Base-by-base conservation (phyloP, 148 eudicot genomes). In the Suaeda aralocaspica region DNA sequence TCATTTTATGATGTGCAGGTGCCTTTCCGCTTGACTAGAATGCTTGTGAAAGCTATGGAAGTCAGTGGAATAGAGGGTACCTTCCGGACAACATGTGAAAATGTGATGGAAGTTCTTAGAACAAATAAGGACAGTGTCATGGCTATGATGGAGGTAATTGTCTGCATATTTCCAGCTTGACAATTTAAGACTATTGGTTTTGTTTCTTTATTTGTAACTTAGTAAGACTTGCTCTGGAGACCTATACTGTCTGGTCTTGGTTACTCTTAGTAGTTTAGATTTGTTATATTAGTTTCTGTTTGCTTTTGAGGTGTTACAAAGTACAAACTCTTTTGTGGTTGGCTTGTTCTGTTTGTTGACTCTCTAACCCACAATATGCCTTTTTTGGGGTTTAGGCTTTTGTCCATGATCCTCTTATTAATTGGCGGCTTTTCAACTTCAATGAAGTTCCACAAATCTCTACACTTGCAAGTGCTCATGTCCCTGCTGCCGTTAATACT, bases 31-130 rank as follows among this genome's bases (percentile, higher is more conserved):
- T 82, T 95, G 74, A 95, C 97, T 42, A 85, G 99, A 84, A 95
- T 95, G 99, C 99, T 95, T 78, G 92, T 91, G 71, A 95, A 95
- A 82, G 99, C 99, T 75, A 95, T 95, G 99, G 97, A 91, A 77
- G 99, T 95, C 65, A 91, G 99, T 72, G 99, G 97, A 53, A 86
- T 95, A 46, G 99, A 95, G 78, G 99, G 99, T 59, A 91, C 89
- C 78, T 95, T 95, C 78, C 99, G 93, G 34, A 91, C 93, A 49
- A 95, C 99, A 14, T 95, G 99, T 62, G 99, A 95, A 84, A 95
- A 87, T 81, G 99, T 95, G 76, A 89, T 95, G 99, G 89, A 91
- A 80, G 99, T 95, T 72, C 88, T 95, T 31, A 81, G 99, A 72
- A 84, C 94, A 30, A 86, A 95, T 64, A 95, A 88, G 84, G 96